Evolutionary conservation across 495 filamentous ascomycete species (phyloP).

Genomic region (Terfezia claveryi): DNA sequence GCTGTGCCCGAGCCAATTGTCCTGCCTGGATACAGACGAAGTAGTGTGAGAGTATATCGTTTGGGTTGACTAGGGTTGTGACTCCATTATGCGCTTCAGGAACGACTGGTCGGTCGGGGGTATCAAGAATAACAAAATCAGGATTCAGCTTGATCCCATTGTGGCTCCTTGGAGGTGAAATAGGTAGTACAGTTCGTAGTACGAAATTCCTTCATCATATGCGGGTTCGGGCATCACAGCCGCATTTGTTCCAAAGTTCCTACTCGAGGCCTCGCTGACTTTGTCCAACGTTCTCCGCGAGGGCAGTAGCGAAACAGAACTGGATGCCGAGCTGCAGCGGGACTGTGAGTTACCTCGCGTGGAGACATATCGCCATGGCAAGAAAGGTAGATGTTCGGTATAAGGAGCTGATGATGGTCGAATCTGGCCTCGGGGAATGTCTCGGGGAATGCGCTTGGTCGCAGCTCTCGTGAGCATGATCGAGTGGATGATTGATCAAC

Average conservation of each 20-base stretch:
- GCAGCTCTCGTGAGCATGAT: conserved; percentile 4
- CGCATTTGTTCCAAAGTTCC: conserved; percentile 7
- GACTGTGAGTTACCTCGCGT: conserved; percentile 1
- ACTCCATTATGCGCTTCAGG: neutral
- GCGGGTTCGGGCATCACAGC: neutral
- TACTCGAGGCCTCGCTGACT: conserved; percentile 2
- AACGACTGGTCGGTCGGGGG: neutral
- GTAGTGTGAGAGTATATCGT: conserved; percentile 25
- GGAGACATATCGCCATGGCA: conserved; percentile 7
- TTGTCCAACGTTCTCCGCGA: neutral
- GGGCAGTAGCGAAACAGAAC: neutral
- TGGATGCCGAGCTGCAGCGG: neutral
- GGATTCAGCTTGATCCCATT: neutral
- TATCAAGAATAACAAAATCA: neutral
- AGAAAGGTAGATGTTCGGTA: neutral
- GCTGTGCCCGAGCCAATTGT: conserved; percentile 48
- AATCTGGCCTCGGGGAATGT: conserved; percentile 4
- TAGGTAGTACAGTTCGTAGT: neutral
- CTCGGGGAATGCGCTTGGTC: conserved; percentile 8
- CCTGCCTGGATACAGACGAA: conserved; percentile 57
- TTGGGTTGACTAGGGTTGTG: neutral
- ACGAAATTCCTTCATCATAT: neutral
- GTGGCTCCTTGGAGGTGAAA: neutral
- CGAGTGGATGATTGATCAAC: too few relatives aligned
- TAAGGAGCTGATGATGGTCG: neutral